phyloP scores from a whole-genome alignment of 2,329 filamentous ascomycete species.

The Stachybotrys elegans region DNA sequence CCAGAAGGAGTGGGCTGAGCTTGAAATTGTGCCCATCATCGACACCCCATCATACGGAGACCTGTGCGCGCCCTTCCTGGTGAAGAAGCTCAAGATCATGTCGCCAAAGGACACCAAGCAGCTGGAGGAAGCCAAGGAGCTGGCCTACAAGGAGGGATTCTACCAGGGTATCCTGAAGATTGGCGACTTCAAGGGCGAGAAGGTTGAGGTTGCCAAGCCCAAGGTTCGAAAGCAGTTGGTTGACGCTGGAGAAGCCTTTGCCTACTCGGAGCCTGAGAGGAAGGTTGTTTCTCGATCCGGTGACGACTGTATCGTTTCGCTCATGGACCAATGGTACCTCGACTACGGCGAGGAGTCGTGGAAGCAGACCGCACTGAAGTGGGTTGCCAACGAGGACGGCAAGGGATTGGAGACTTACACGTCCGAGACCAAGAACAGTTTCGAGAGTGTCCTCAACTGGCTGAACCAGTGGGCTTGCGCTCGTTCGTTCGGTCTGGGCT shows the following conservation, averaged over 20 bases:
- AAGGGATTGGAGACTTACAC: constrained; percentile 74
- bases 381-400: constrained; percentile 62
- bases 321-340: constrained; percentile 96
- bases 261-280: constrained; percentile 89
- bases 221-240: constrained; percentile 77
- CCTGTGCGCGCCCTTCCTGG: constrained; percentile 73
- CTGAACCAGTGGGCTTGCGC: constrained; percentile 94
- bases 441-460: constrained; percentile 85
- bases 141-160: constrained; percentile 95
- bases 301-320: constrained; percentile 88
- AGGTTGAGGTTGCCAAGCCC: constrained; percentile 81
- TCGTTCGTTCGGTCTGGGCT: constrained; percentile 85
- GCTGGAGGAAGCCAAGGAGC: constrained; percentile 88
- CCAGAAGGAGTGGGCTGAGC: constrained; percentile 91
- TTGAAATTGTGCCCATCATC: constrained; percentile 86
- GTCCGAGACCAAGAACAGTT: constrained; percentile 71
- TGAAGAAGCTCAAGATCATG: constrained; percentile 92
- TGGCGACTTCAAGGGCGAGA: constrained; percentile 82
- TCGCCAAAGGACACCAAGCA: constrained; percentile 90
- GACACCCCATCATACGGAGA: constrained; percentile 84
- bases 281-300: constrained; percentile 83
- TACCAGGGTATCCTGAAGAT: constrained; percentile 90
- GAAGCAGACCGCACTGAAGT: constrained; percentile 69
- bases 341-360: constrained; percentile 92
- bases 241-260: constrained; percentile 73